These are phyloP conservation scores for Fusarium sulawesiense DNA, from an alignment of 2,329 filamentous ascomycete species.

Conservation along the genomic window DNA sequence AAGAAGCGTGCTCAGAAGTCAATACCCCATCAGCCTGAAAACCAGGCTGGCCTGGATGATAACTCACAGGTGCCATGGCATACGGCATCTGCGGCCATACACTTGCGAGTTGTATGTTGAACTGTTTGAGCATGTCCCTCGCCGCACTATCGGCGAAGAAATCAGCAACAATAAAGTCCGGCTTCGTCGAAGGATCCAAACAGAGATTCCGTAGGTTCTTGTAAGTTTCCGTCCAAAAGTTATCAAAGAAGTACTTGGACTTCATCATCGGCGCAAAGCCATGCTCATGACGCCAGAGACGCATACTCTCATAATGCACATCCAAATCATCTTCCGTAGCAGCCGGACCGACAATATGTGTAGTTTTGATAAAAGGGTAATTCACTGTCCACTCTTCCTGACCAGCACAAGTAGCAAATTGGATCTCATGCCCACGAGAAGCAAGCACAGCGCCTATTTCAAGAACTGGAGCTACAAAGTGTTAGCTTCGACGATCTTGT, in stretches of 20 bases:
- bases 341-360: constrained; percentile 49
- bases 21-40: constrained; percentile 54
- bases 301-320: constrained; percentile 52
- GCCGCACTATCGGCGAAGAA: constrained; percentile 57
- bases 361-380: constrained; percentile 48
- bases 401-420: constrained; percentile 53
- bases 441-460: constrained; percentile 51
- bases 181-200: constrained; percentile 40
- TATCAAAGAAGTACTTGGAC: constrained; percentile 54
- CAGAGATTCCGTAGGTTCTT: constrained; percentile 31
- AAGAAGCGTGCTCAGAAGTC: constrained; percentile 54
- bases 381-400: constrained; percentile 51
- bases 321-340: constrained; percentile 46
- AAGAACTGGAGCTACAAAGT: constrained; percentile 48
- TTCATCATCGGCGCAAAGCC: constrained; percentile 49
- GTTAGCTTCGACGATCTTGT: constrained; percentile 9
- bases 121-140: constrained; percentile 54
- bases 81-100: constrained; percentile 58
- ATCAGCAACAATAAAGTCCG: constrained; percentile 57
- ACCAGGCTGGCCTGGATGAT: constrained; percentile 57
- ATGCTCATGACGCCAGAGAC: constrained; percentile 48
- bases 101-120: constrained; percentile 53
- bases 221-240: constrained; percentile 51
- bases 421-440: constrained; percentile 50
- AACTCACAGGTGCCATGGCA: constrained; percentile 51